These are phyloP conservation scores for Scutellaria barbata DNA, from an alignment of 257 asterid genomes.

Conservation along the genomic window DNA sequence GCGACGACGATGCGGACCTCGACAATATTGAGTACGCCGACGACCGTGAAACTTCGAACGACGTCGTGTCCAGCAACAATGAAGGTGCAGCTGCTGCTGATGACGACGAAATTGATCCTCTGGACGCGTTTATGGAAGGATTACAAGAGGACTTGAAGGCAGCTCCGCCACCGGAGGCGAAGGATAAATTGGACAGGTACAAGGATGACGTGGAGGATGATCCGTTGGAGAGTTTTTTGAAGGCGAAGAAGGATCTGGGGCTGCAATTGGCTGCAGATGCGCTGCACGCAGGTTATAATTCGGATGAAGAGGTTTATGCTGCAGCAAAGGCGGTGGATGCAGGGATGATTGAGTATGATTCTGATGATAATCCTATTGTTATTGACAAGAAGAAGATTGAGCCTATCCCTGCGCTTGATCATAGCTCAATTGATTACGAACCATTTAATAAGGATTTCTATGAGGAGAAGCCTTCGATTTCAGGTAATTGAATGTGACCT, in stretches of 20 bases:
- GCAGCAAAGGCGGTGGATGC: slow-evolving; percentile 99
- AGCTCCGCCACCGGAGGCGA: slow-evolving; percentile 79
- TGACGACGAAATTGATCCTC: slow-evolving; percentile 87
- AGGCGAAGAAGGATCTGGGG: slow-evolving; percentile 90
- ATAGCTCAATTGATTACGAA: slow-evolving; percentile 72
- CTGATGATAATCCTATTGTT: slow-evolving; percentile 89
- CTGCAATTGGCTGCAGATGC: slow-evolving; percentile 95
- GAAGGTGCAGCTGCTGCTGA: slow-evolving; percentile 34
- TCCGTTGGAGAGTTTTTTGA: slow-evolving; percentile 84
- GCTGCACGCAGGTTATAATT: slow-evolving; percentile 90
- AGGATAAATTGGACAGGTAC: slow-evolving; percentile 85
- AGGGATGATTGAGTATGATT: slow-evolving; percentile 84
- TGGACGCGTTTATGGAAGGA: slow-evolving; percentile 98
- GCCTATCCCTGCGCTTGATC: slow-evolving; percentile 87
- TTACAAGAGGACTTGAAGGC: slow-evolving; percentile 87
- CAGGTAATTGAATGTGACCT: slow-evolving; percentile 53
- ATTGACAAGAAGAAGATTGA: slow-evolving; percentile 89
- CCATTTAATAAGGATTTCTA: slow-evolving; percentile 90
- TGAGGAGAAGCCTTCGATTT: slow-evolving; percentile 86
- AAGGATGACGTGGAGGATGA: slow-evolving; percentile 82
- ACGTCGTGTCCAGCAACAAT: slow-evolving; percentile 21
- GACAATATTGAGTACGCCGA: slow-evolving; percentile 80
- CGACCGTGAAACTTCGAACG: slow-evolving; percentile 42
- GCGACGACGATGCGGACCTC: slow-evolving; percentile 77
- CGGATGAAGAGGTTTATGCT: slow-evolving; percentile 99